A percentile compares a stretch with the other conserved stretches of the same genome.
Evolutionary conservation across 352 stramenopile genomes (phyloP).

Genomic region (Stramenopiles sp.): DNA sequence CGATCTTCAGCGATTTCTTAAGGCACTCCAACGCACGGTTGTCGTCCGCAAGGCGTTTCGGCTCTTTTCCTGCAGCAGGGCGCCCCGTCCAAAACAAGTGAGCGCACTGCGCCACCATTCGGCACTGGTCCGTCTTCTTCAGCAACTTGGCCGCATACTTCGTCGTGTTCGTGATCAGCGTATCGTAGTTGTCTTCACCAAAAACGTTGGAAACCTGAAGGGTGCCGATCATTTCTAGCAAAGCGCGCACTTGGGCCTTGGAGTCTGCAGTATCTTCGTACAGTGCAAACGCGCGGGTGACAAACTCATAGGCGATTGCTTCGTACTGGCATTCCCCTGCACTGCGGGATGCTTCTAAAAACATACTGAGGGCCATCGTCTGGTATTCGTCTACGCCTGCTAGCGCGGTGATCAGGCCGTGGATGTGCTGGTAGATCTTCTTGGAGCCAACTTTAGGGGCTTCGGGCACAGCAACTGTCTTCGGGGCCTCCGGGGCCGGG

Average conservation of each 20-base stretch:
- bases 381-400: slow-evolving; percentile 46
- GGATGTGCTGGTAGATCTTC: slow-evolving; percentile 88
- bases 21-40: slow-evolving; percentile 87
- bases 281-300: slow-evolving; percentile 74
- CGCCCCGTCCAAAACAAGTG: slow-evolving; percentile 72
- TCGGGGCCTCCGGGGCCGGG: slow-evolving; percentile 3
- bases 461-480: slow-evolving; percentile 14
- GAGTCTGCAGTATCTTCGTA: slow-evolving; percentile 87
- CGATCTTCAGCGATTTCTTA: slow-evolving; percentile 81
- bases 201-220: slow-evolving; percentile 53
- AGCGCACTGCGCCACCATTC: slow-evolving; percentile 75
- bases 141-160: slow-evolving; percentile 85
- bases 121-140: slow-evolving; percentile 85
- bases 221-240: slow-evolving; percentile 65
- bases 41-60: slow-evolving; percentile 53
- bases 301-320: slow-evolving; percentile 86
- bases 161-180: slow-evolving; percentile 83
- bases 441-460: slow-evolving; percentile 38
- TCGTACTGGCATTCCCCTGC: slow-evolving; percentile 50
- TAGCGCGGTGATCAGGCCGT: slow-evolving; percentile 83
- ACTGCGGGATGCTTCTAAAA: slow-evolving; percentile 70
- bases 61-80: slow-evolving; percentile 16
- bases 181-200: slow-evolving; percentile 68
- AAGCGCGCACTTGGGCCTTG: slow-evolving; percentile 55
- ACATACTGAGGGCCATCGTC: slow-evolving; percentile 62